Base-by-base conservation (phyloP, 805 yeast species). In the Teunomyces kruisii region DNA sequence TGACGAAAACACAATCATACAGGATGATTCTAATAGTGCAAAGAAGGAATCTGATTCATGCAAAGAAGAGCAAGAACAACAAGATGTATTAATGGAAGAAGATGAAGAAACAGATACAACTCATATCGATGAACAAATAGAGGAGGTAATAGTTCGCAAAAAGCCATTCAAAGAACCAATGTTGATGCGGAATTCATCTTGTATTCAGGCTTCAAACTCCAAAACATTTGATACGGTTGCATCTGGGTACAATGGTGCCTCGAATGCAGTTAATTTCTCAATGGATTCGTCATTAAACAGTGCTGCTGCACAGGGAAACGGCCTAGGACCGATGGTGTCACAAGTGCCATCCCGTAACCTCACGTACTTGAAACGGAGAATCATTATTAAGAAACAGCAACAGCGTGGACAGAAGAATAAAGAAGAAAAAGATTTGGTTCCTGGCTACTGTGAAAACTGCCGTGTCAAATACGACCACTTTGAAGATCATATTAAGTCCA, bases 361-460 rank as follows among this genome's bases (percentile, higher is more conserved):
- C 49, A 76, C 74, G 49, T 70, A 73, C 45, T 64, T 78, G 51
- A 75, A 76, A 47, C 63, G 76, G 45, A 67, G 80, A 53, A 67
- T 76, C 22, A 65, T 69, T 52, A 63, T 65, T 63, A 70, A 72
- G 51, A 68, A 62, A 47, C 72, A 68, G 45, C 61, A 59, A 44
- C 63, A 59, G 49, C 32, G 42, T 9, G 35, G 38, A 8, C 29
- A 32, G 33, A 41, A 27, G 57, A 58, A 57, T 36, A 64, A 47
- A 13, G 64, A 61, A 30, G 63, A 62, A 41, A 44, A 52, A 17
- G 74, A 69, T 31, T 45, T 59, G 36, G 66, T 65, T 41, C 78
- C 92, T 0, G 97, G 97, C 0, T 91, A 88, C 64, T 92, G 99
- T 67, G 99, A 92, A 61, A 92, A 92, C 59, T 92, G 99, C 65